A percentile compares a stretch with the other conserved stretches of the same genome.
Conservation (phyloP, 2,329 filamentous ascomycete genomes). For the Xylariaceae sp. region DNA sequence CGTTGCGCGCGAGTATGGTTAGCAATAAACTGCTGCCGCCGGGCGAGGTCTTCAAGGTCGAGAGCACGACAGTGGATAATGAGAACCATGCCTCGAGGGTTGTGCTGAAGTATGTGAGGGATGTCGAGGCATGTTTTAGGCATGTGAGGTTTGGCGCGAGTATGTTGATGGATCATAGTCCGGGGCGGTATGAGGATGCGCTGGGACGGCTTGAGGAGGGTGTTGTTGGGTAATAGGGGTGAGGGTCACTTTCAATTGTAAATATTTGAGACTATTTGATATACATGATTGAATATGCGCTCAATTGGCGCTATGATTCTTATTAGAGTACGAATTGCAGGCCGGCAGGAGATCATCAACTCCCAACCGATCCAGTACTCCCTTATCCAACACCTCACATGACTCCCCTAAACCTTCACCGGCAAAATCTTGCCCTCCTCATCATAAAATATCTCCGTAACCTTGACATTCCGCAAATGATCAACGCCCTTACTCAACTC, state of each 20-base stretch:
- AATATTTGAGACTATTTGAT: not conserved
- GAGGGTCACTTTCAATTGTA: not conserved
- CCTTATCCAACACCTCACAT: too few species aligned
- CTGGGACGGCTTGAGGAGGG: constrained; percentile 55
- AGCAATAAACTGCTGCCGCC: constrained; percentile 67
- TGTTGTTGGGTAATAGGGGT: constrained; percentile 29
- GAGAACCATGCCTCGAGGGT: constrained; percentile 63
- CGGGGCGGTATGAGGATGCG: constrained; percentile 66
- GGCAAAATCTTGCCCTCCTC: constrained; percentile 55
- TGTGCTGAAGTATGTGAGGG: constrained; percentile 63
- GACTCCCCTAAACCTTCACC: constrained; percentile 27
- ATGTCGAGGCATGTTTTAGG: constrained; percentile 65
- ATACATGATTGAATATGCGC: not conserved
- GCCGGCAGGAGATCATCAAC: too few species aligned
- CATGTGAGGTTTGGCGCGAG: constrained; percentile 67
- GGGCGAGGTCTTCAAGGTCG: constrained; percentile 69
- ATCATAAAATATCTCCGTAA: constrained; percentile 69
- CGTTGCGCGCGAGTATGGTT: constrained; percentile 61
- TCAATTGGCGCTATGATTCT: not conserved
- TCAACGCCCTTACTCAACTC: constrained; percentile 62
- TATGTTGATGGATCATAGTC: constrained; percentile 73
- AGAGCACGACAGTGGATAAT: constrained; percentile 50
- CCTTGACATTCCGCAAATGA: constrained; percentile 69
- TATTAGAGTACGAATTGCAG: not conserved
- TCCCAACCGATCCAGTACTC: not conserved